Percentiles rank a stretch among this genome's conserved stretches.
Conservation (phyloP, 192 early-diverging fungal species). For the Chytriomyces sp. region DNA sequence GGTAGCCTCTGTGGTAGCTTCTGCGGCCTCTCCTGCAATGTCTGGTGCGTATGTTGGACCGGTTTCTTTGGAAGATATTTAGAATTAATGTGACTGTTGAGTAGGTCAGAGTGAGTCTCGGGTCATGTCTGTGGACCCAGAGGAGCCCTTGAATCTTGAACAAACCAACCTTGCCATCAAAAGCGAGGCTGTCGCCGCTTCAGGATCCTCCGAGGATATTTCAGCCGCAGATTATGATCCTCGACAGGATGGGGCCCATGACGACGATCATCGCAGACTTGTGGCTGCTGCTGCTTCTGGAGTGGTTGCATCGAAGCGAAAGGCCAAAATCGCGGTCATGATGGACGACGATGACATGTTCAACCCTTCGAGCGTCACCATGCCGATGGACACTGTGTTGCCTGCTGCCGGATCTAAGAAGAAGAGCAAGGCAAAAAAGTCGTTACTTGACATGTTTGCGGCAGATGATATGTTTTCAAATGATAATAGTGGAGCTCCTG, state of each 20-base stretch:
- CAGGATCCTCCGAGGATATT: constrained; percentile 25
- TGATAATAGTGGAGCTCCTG: constrained; percentile 28
- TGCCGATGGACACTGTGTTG: too few relatives aligned
- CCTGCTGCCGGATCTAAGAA: not conserved
- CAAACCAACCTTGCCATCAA: not conserved
- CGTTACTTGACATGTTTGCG: constrained; percentile 70
- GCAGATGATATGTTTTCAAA: constrained; percentile 76
- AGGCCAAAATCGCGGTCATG: constrained; percentile 10
- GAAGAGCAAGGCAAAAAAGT: not conserved
- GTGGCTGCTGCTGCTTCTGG: not conserved
- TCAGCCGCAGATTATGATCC: constrained; percentile 81
- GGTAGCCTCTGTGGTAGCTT: not conserved
- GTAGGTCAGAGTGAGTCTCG: too few relatives aligned
- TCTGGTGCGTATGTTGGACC: not conserved
- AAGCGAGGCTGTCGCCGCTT: not conserved
- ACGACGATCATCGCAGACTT: constrained; percentile 49
- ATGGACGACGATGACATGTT: constrained; percentile 31
- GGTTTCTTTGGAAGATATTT: too few relatives aligned
- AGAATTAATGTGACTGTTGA: too few relatives aligned
- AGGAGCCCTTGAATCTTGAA: not conserved
- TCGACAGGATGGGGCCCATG: constrained; percentile 66
- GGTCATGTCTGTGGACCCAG: too few relatives aligned
- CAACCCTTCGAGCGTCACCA: constrained; percentile 10
- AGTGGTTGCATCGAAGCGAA: not conserved
- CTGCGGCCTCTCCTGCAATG: not conserved